Base-by-base conservation (phyloP, 306 rosid genomes). In the Morella rubra region DNA sequence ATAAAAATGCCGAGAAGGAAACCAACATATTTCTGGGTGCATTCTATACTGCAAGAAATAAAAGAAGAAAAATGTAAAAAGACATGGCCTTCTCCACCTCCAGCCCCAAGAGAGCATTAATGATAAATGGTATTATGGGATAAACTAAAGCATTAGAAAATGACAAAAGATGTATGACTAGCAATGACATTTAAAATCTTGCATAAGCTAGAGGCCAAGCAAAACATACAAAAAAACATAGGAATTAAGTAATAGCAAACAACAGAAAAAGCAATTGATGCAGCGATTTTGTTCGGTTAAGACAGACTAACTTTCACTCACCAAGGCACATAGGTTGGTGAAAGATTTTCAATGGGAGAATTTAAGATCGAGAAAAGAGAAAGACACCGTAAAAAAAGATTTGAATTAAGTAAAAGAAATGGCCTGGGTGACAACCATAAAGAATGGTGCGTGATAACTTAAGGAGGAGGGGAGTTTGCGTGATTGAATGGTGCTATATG, bases 11-110 rank as follows among this genome's bases (percentile, higher is more conserved):
- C 83, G 46, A 59, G 98, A 92, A 72, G 98, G 98, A 82, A 94
- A 94, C 81, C 50, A 85, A 86, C 96, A 90, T 81, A 94, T 94
- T 82, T 92, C 97, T 40, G 98, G 97, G 80, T 94, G 96, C 98
- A 94, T 94, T 79, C 98, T 90, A 90, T 94, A 94, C 98, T 94
- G 98, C 83, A 76, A 70, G 74, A 46, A 60, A 46, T 52, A 79
- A 52, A 77, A 80, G 61, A 56, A 73, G 66, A 72, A 72, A 40
- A 75, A 77, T 5, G 54, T 60, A 74, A 67, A 79, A 51, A 45
- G 68, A 7, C 50, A 81, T 44, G 68, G 44, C 61, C 65, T 53
- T 55, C 65, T 69, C 9, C 10, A 24, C 69, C 76, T 73, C 27
- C 44, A 76, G 54, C 70, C 18, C 71, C 72, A 76, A 80, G 64